Evolutionary conservation across 2,329 filamentous ascomycete genomes (phyloP), one percentile per base, ranked within the genome.

Genomic region (Ascochyta viciae-villosae): DNA sequence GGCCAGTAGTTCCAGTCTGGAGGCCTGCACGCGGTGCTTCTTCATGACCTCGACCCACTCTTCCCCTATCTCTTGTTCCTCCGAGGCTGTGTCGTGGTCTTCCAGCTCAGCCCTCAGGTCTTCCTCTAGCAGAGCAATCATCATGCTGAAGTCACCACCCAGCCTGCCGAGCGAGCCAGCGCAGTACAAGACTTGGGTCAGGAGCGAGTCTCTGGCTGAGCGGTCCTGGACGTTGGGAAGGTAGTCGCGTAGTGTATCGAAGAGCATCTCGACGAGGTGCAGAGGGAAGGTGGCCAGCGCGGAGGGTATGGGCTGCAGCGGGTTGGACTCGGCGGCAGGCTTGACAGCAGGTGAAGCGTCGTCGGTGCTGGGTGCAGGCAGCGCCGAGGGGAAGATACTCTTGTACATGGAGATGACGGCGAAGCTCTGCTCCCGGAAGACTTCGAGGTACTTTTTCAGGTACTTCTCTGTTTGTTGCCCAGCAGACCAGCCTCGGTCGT

Each of bases 361-460:
- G 9, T 67, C 60, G 15, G 68, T 64, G 3, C 70, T 73, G 4
- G 77, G 75, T 0, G 70, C 67, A 7, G 80, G 79, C 4, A 82
- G 61, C 4, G 86, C 82, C 3, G 85, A 81, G 0, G 89, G 87
- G 68, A 96, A 96, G 50, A 98, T 92, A 68, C 89, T 95, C 68
- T 89, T 91, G 76, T 96, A 97, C 83, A 98, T 92, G 55, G 92
- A 96, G 26, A 98, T 87, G 57, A 98, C 96, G 39, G 89, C 90
- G 74, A 99, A 99, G 72, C 91, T 96, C 76, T 99, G 95, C 76
- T 99, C 95, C 48, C 95, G 89, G 74, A 98, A 98, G 26, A 99
- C 92, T 73, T 99, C 95, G 67, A 99, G 91, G 76, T 96, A 99
- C 43, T 93, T 86, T 76, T 98, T 99, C 39, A 99, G 80, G 68